These are phyloP conservation scores for Botrytis paeoniae DNA, from an alignment of 2,329 filamentous ascomycete genomes.

Conservation along the genomic window DNA sequence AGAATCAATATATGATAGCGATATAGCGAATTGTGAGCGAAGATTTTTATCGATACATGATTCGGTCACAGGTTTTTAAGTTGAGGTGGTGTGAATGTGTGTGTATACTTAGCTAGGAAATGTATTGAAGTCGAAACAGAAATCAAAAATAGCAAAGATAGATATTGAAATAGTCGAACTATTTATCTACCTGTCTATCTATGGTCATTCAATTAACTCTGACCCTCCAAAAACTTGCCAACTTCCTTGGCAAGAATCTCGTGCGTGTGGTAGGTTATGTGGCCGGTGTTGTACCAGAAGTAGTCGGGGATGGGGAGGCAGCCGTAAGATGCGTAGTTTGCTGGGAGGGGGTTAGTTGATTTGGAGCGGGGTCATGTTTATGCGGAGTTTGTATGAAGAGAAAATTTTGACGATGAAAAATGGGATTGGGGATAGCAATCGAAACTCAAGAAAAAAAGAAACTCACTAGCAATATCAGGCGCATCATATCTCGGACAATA, in stretches of 20 bases:
- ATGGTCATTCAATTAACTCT: not conserved
- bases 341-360: not conserved
- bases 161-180: not conserved
- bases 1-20: not conserved
- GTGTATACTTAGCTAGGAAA: not conserved
- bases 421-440: not conserved
- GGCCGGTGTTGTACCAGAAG: slow-evolving; percentile 49
- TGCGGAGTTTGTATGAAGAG: not conserved
- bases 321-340: slow-evolving; percentile 45
- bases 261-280: slow-evolving; percentile 45
- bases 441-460: not conserved
- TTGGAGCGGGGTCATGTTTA: not conserved
- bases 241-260: slow-evolving; percentile 39
- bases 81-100: not conserved
- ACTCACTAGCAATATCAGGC: slow-evolving; percentile 41
- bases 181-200: not conserved
- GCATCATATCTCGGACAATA: slow-evolving; percentile 47
- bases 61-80: not conserved
- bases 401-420: not conserved
- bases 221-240: slow-evolving; percentile 25
- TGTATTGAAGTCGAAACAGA: not conserved
- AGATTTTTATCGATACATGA: not conserved
- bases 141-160: not conserved
- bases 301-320: slow-evolving; percentile 45
- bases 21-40: not conserved